Conservation (phyloP, 2,329 filamentous ascomycete species). For the Akanthomyces muscarius region DNA sequence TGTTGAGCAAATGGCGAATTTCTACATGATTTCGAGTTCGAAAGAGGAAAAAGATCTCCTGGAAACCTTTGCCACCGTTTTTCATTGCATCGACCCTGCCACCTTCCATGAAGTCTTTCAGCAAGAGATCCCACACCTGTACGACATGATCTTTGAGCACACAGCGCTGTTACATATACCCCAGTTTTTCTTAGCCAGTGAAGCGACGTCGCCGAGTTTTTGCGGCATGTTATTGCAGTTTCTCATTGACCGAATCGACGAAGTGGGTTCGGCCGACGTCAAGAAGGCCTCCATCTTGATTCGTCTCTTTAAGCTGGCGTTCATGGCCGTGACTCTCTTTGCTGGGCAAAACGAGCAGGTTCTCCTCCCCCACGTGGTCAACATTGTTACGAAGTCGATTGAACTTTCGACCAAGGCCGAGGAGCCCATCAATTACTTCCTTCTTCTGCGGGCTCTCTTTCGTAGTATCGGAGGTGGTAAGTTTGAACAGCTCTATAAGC, state of each 20-base stretch:
- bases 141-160: conserved; percentile 97
- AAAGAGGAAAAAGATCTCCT: conserved; percentile 97
- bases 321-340: conserved; percentile 98
- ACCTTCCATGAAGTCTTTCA: conserved; percentile 99
- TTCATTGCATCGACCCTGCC: conserved; percentile 96
- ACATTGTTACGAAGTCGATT: conserved; percentile 96
- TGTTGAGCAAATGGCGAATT: conserved; percentile 88
- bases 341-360: conserved; percentile 93
- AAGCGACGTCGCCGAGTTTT: conserved; percentile 95
- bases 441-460: conserved; percentile 87
- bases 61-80: conserved; percentile 96
- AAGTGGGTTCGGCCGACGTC: conserved; percentile 88
- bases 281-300: conserved; percentile 90
- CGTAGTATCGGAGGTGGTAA: conserved; percentile 94
- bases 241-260: conserved; percentile 91
- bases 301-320: conserved; percentile 93
- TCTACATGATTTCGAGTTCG: conserved; percentile 88
- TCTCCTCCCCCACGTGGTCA: conserved; percentile 89
- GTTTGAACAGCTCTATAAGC: conserved; percentile 97
- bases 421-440: conserved; percentile 98
- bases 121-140: conserved; percentile 92
- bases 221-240: conserved; percentile 98
- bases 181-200: conserved; percentile 97
- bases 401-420: conserved; percentile 92
- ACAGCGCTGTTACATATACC: conserved; percentile 90